phyloP scores from a whole-genome alignment of 305 asterid genomes.

The Solanum hybrid region DNA sequence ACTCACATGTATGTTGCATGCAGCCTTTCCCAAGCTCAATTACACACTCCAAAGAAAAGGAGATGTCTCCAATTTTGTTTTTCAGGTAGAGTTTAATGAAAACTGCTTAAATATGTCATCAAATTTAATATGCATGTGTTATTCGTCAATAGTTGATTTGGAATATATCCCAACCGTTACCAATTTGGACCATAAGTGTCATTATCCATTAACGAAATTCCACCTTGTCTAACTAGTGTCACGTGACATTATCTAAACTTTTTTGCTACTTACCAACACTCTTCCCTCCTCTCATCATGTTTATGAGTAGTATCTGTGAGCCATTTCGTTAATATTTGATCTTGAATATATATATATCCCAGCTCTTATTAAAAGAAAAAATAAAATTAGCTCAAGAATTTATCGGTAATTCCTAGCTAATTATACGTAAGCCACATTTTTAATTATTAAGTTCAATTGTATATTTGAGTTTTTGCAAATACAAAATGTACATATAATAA shows the following conservation, averaged over 20 bases:
- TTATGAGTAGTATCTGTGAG: neutral
- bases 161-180: neutral
- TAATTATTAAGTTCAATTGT: too few relatives aligned
- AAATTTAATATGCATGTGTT: neutral
- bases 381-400: neutral
- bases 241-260: neutral
- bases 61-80: constrained; percentile 34
- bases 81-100: constrained; percentile 14
- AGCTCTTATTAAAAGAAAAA: neutral
- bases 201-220: neutral
- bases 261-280: neutral
- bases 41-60: constrained; percentile 31
- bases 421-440: neutral
- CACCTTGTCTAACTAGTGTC: neutral
- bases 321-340: neutral
- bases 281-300: neutral
- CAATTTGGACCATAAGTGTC: neutral
- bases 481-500: neutral
- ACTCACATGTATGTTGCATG: constrained; percentile 63
- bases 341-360: neutral
- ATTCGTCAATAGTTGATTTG: neutral
- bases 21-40: constrained; percentile 30
- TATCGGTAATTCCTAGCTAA: too few relatives aligned
- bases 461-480: too few relatives aligned
- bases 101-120: neutral